Conservation (phyloP, 2,329 filamentous ascomycete genomes). For the Calycina herbarum region DNA sequence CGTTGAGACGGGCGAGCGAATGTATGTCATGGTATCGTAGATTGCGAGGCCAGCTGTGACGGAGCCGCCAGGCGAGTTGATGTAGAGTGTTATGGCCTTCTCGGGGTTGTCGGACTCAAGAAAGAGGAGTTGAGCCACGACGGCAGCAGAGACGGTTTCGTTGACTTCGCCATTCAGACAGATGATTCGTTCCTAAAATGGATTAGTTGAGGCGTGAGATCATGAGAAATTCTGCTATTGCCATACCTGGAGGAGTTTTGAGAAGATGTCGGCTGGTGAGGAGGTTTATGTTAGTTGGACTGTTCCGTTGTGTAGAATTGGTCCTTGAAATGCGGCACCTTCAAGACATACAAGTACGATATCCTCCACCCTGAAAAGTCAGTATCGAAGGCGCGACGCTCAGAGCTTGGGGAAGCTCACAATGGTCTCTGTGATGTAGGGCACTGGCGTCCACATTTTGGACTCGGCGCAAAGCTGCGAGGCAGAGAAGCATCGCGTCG, state of each 20-base stretch:
- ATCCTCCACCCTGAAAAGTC: conserved; percentile 64
- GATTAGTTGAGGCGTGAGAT: background rate
- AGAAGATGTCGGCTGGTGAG: conserved; percentile 73
- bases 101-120: conserved; percentile 95
- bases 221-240: background rate
- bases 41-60: conserved; percentile 88
- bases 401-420: conserved; percentile 45
- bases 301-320: conserved; percentile 33
- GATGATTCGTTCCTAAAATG: conserved; percentile 78
- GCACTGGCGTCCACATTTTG: conserved; percentile 46
- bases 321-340: conserved; percentile 12
- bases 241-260: conserved; percentile 70
- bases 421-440: conserved; percentile 55
- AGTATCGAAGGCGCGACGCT: conserved; percentile 19
- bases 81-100: conserved; percentile 96
- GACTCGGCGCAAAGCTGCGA: conserved; percentile 32
- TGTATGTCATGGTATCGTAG: conserved; percentile 99
- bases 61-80: conserved; percentile 92
- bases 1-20: conserved; percentile 86
- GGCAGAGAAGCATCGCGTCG: conserved; percentile 31
- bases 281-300: background rate
- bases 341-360: conserved; percentile 68
- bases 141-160: conserved; percentile 85
- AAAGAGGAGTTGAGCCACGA: conserved; percentile 94
- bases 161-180: conserved; percentile 91